These are phyloP conservation scores for Zymoseptoria ardabiliae DNA, from an alignment of 2,329 filamentous ascomycete genomes.

Conservation along the genomic window DNA sequence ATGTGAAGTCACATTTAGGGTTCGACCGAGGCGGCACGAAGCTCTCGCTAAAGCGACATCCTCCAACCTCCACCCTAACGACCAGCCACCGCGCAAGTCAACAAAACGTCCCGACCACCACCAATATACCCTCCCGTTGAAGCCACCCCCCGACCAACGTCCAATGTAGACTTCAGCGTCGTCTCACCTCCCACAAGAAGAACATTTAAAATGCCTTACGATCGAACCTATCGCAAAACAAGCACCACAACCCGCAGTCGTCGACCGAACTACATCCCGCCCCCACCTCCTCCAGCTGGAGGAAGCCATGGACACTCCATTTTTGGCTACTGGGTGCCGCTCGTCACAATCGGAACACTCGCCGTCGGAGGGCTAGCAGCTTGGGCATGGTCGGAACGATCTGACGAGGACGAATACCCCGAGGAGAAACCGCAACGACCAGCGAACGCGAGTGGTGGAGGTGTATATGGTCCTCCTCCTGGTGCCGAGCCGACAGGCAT, in stretches of 20 bases:
- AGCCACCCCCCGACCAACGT: constrained; percentile 1
- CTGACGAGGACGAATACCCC: constrained; percentile 61
- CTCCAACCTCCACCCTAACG: constrained; percentile 2
- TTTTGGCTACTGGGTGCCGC: constrained; percentile 81
- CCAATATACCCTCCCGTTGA: not conserved
- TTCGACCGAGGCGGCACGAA: not conserved
- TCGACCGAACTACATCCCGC: constrained; percentile 36
- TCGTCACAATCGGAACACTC: constrained; percentile 77
- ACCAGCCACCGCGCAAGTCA: not conserved
- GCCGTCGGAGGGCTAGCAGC: constrained; percentile 79
- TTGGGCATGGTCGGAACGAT: constrained; percentile 90
- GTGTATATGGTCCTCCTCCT: constrained; percentile 20
- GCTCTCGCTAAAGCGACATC: not conserved
- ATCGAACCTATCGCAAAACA: constrained; percentile 39
- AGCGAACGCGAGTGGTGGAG: constrained; percentile 15
- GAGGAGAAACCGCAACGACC: constrained; percentile 28
- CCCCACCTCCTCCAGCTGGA: constrained; percentile 29
- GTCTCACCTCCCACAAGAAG: not conserved
- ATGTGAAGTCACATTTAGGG: not conserved
- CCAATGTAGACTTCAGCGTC: not conserved
- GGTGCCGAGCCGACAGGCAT: constrained; percentile 12
- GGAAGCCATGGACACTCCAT: constrained; percentile 41
- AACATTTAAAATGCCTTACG: constrained; percentile 38
- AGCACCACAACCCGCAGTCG: constrained; percentile 42
- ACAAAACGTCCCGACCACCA: not conserved